Evolutionary conservation across 352 stramenopile species (phyloP).

Genomic region (Phytophthora constricta): DNA sequence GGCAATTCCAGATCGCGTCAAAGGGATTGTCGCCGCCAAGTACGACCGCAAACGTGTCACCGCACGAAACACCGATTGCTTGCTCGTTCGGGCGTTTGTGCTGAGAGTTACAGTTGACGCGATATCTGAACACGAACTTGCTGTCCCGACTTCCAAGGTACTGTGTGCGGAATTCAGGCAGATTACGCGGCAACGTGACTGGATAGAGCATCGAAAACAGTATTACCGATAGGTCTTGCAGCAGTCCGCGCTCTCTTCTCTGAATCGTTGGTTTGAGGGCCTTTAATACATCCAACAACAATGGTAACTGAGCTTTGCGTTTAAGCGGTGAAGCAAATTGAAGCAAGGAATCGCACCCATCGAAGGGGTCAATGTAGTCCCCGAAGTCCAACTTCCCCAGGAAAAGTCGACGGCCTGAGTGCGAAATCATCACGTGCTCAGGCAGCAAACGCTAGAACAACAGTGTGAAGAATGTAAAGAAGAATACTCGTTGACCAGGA

Average conservation of each 20-base stretch:
- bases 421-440: constrained; percentile 31
- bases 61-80: constrained; percentile 6
- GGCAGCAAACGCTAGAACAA: constrained; percentile 20
- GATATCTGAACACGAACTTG: constrained; percentile 23
- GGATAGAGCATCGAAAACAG: constrained; percentile 31
- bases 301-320: too few species aligned
- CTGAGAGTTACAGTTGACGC: constrained; percentile 1
- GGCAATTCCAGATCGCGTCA: constrained; percentile 14
- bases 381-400: constrained; percentile 33
- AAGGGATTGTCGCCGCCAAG: background rate
- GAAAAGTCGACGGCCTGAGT: constrained; percentile 28
- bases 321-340: too few species aligned
- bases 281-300: background rate
- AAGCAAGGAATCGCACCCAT: constrained; percentile 9
- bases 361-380: constrained; percentile 23
- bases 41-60: constrained; percentile 12
- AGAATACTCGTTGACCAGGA: background rate
- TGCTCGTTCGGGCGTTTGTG: background rate
- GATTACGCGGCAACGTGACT: constrained; percentile 24
- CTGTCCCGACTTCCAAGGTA: constrained; percentile 8
- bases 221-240: constrained; percentile 27
- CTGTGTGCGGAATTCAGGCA: constrained; percentile 20
- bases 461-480: too few species aligned
- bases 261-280: background rate
- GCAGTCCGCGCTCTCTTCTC: constrained; percentile 14